A percentile compares a stretch with the other conserved stretches of the same genome.
phyloP scores from a whole-genome alignment of 106 monocot genomes.

The Allium fistulosum region DNA sequence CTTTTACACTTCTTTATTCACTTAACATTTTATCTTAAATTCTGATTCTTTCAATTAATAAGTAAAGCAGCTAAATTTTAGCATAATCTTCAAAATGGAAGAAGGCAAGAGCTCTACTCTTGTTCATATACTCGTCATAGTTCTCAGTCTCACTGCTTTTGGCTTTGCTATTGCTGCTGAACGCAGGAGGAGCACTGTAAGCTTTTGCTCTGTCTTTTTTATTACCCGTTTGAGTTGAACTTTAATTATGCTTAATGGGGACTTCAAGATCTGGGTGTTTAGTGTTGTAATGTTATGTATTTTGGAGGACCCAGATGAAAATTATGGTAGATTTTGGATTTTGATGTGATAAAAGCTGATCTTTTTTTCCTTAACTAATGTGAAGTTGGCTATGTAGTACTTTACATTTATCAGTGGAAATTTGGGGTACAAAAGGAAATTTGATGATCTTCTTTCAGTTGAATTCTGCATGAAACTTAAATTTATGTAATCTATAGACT shows the following conservation, averaged over 20 bases:
- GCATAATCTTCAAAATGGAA: slow-evolving; percentile 9
- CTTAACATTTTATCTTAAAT: neutral
- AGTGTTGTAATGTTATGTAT: neutral
- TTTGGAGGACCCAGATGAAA: neutral
- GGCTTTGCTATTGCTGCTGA: slow-evolving; percentile 73
- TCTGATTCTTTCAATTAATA: neutral
- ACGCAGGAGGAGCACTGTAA: slow-evolving; percentile 65
- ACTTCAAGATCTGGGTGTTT: neutral
- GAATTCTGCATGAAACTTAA: no score
- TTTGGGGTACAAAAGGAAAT: no score
- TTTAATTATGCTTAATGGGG: no score
- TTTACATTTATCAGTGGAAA: no score
- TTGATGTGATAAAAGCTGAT: no score
- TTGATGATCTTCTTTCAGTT: no score
- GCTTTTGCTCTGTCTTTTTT: neutral
- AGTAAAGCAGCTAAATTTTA: no score
- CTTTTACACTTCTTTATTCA: neutral
- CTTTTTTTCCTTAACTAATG: no score
- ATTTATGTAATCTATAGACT: no score
- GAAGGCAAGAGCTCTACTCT: slow-evolving; percentile 60
- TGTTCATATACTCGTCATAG: slow-evolving; percentile 53
- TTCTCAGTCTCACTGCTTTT: slow-evolving; percentile 62
- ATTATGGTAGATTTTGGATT: neutral
- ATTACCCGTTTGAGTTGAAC: no score
- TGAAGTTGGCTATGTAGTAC: no score